Base-by-base conservation (phyloP, 225 moss, liverwort and hornwort species). In the Physcomitrellopsis africana region DNA sequence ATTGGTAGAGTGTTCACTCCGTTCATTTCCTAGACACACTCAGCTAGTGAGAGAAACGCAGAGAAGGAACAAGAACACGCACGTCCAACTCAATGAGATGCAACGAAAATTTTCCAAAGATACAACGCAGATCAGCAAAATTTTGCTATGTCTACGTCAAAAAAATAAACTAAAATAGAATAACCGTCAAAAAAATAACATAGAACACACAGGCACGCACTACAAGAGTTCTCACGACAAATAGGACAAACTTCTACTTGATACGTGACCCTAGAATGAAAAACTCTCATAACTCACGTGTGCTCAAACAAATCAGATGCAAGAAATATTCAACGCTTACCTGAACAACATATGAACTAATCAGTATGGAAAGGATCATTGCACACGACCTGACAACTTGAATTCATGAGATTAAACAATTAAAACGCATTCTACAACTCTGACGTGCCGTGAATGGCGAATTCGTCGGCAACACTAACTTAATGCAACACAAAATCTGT, bases 231-330 rank as follows among this genome's bases (percentile, higher is more conserved):
- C 70, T 24, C 4, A 26, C 17, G 16, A 45, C 24, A 24, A 70
- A 58, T 58, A 32, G 42, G 17, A 5, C 58, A 56, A 26, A 51
- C 26, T 67, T 29, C 16, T 48, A 67, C 11, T 51, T 22, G 29
- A 51, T 29, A 9, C 27, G 4, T 29, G n/a, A 43, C 10, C 29
- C 51, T 51, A 18, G 15, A 45, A 4, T 19, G 45, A 45, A 64
- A 10, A 44, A 22, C 22, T 37, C 43, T 16, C 23, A 15, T 44
- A 55, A 42, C 44, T 45, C 57, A 57, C 45, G 55, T 70, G 45
- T 26, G 26, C 43, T 70, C 57, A 70, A 23, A 70, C 58, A 58
- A 46, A 58, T 44, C 22, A 24, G 58, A 42, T 20, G 58, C 15
- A 11, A 70, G 18, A 42, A 26, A 58, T 20, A 45, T 17, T 24